Conservation (phyloP, 441 rosid species). For the Codiaeum variegatum region DNA sequence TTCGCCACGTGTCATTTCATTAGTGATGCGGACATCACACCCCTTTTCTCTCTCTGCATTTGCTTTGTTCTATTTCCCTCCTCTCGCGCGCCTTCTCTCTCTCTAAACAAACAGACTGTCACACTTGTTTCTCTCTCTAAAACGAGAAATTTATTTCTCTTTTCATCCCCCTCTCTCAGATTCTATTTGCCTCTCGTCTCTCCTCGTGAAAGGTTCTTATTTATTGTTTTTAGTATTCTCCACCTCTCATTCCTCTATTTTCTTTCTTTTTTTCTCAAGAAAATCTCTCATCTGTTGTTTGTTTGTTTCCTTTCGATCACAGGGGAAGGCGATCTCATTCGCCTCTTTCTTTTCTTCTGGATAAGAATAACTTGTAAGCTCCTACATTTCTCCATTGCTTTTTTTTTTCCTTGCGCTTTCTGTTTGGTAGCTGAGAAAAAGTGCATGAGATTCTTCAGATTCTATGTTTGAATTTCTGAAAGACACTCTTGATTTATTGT, state of each 20-base stretch:
- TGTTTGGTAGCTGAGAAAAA: not conserved
- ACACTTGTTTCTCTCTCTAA: not conserved
- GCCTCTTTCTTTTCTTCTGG: constrained; percentile 11
- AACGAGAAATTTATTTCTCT: not conserved
- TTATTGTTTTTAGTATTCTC: not conserved
- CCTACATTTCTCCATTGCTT: constrained; percentile 1
- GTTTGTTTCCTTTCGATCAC: not conserved
- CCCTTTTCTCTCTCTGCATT: not conserved
- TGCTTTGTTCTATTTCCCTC: not conserved
- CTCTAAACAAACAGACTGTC: not conserved
- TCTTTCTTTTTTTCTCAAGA: not conserved
- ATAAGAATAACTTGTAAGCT: not conserved
- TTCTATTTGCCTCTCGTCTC: constrained; percentile 6
- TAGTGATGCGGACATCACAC: not conserved
- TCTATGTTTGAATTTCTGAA: not conserved
- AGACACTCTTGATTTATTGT: not conserved
- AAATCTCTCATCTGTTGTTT: not conserved
- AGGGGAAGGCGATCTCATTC: constrained; percentile 24
- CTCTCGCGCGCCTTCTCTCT: not conserved
- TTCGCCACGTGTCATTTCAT: constrained; percentile 1
- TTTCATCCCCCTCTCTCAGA: not conserved
- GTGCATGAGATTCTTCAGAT: not conserved
- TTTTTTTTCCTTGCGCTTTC: not conserved
- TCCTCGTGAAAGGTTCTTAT: constrained; percentile 14
- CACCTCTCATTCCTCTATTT: not conserved